A percentile compares a stretch with the other conserved stretches of the same genome.
Conservation (phyloP, 83 land plant species). For the Picea abies region DNA sequence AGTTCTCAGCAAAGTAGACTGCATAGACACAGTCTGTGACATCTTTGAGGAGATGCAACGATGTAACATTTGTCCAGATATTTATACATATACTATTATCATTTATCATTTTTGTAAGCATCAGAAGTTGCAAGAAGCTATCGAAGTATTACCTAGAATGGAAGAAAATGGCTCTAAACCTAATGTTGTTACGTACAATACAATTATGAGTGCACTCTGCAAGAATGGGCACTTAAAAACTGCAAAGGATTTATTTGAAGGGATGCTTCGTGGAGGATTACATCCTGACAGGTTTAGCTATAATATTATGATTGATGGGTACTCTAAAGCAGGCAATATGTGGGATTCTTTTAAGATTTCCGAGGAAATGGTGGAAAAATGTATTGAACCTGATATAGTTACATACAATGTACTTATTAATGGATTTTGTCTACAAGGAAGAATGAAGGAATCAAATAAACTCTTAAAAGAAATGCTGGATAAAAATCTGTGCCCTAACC, state of each 20-base stretch:
- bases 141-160: slow-evolving; percentile 22
- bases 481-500: too few relatives aligned
- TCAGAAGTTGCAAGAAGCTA: slow-evolving; percentile 37
- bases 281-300: slow-evolving; percentile 54
- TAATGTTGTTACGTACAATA: slow-evolving; percentile 45
- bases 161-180: slow-evolving; percentile 16
- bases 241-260: slow-evolving; percentile 42
- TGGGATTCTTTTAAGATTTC: slow-evolving; percentile 44
- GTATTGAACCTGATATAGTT: slow-evolving; percentile 45
- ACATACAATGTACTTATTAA: slow-evolving; percentile 20
- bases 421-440: too few relatives aligned
- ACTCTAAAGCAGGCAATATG: slow-evolving; percentile 51
- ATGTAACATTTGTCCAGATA: slow-evolving; percentile 20
- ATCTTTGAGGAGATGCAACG: slow-evolving; percentile 27
- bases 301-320: slow-evolving; percentile 65
- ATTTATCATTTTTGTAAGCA: slow-evolving; percentile 53
- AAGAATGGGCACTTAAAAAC: slow-evolving; percentile 30
- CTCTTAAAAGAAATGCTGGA: too few relatives aligned
- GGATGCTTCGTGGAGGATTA: slow-evolving; percentile 45
- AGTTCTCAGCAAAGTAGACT: slow-evolving; percentile 43
- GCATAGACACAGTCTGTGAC: slow-evolving; percentile 25
- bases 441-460: too few relatives aligned
- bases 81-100: slow-evolving; percentile 29
- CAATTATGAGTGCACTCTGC: slow-evolving; percentile 39
- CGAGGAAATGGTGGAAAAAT: slow-evolving; percentile 42